Percentiles rank a stretch among this genome's conserved stretches.
These are phyloP conservation scores for Tetragonia tetragonoides DNA, from an alignment of 148 eudicot genomes.

Conservation along the genomic window DNA sequence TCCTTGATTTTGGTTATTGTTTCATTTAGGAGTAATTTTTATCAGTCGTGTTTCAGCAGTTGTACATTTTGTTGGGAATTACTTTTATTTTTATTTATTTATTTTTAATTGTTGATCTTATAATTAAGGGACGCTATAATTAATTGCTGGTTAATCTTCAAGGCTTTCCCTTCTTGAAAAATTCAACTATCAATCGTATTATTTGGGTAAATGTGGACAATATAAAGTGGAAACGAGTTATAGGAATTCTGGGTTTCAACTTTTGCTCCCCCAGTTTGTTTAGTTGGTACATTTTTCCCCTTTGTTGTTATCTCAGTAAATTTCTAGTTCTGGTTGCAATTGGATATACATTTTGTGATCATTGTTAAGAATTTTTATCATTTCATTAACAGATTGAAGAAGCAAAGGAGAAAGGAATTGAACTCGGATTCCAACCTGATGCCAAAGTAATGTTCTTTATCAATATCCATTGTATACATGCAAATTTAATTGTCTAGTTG, in stretches of 20 bases:
- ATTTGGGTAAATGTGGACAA: not conserved
- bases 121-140: too few relatives aligned
- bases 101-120: too few relatives aligned
- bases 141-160: not conserved
- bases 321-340: not conserved
- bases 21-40: too few relatives aligned
- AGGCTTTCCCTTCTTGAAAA: not conserved
- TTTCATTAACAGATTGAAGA: conserved; percentile 60
- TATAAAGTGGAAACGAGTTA: too few relatives aligned
- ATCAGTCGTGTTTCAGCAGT: too few relatives aligned
- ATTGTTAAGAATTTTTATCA: not conserved
- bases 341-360: not conserved
- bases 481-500: not conserved
- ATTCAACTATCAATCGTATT: not conserved
- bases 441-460: conserved; percentile 50
- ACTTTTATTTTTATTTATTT: too few relatives aligned
- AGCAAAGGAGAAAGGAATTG: conserved; percentile 75
- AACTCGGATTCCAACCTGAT: conserved; percentile 76
- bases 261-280: not conserved
- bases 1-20: too few relatives aligned
- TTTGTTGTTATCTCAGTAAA: not conserved
- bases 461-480: not conserved
- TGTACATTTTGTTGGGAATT: too few relatives aligned
- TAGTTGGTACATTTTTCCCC: not conserved
- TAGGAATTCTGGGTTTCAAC: not conserved